A percentile compares a stretch with the other conserved stretches of the same genome.
Evolutionary conservation across 768 basidiomycete genomes (phyloP).

Genomic region (Coprinellus micaceus): DNA sequence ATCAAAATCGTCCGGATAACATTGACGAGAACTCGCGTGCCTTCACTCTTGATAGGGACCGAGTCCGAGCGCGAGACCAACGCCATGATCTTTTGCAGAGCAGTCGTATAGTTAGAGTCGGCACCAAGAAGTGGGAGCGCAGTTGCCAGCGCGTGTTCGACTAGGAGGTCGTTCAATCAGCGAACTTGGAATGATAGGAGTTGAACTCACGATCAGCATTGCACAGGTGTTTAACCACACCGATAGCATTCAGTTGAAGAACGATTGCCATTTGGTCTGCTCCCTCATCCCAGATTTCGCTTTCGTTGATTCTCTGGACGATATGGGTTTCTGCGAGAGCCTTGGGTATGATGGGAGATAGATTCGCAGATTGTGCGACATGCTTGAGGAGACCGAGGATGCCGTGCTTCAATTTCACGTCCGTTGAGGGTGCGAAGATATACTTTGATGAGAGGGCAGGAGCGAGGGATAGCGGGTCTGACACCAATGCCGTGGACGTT

Average conservation of each 20-base stretch:
- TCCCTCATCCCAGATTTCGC: conserved; percentile 66
- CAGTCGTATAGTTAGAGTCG: conserved; percentile 33
- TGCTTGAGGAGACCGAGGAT: conserved; percentile 85
- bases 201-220: conserved; percentile 59
- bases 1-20: conserved; percentile 77
- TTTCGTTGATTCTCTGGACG: conserved; percentile 55
- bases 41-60: conserved; percentile 82
- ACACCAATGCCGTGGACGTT: conserved; percentile 57
- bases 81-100: conserved; percentile 66
- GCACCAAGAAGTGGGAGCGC: conserved; percentile 40
- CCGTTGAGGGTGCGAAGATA: conserved; percentile 52
- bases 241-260: conserved; percentile 85
- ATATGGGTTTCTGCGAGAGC: conserved; percentile 60
- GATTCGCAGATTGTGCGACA: conserved; percentile 66
- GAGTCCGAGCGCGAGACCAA: conserved; percentile 79
- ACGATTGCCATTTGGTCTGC: conserved; percentile 79
- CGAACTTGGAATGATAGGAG: too few species aligned
- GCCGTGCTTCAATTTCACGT: conserved; percentile 87
- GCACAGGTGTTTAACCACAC: conserved; percentile 86
- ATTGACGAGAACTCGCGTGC: conserved; percentile 85
- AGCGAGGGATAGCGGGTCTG: conserved; percentile 63
- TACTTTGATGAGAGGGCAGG: conserved; percentile 52
- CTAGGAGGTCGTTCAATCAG: conserved; percentile 18
- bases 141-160: conserved; percentile 48
- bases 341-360: conserved; percentile 54